Evolutionary conservation across 1,284 basidiomycete species (phyloP), one percentile per base, ranked within the genome.

Genomic region (Moesziomyces globuligerus): DNA sequence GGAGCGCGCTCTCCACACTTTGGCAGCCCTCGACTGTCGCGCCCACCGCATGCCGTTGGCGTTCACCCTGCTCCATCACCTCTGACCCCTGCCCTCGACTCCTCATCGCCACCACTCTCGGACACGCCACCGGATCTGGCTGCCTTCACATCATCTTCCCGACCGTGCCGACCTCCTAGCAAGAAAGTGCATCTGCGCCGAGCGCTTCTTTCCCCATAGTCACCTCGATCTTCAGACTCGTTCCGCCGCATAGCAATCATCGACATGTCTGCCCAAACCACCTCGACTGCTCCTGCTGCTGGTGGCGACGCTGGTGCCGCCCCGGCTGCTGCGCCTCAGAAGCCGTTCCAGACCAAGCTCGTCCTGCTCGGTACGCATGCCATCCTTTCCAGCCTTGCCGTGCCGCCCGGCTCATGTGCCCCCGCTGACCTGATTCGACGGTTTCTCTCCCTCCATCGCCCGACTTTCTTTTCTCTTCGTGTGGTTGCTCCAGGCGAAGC

Each of bases 401-500:
- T 17, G 6, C 7, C 11, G 10, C 17, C 32, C 32, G 15, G 17
- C 32, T 17, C 15, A 17, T 6, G 17, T 34, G 15, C 15, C 15
- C 15, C 15, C 10, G 32, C 32, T 34, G 39, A 40, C 20, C 13
- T 34, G 4, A 17, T 17, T 15, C 13, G 17, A 15, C 29, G 13
- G 17, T 34, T 29, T 34, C 32, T 34, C 15, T 13, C 32, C 4
- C 5, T 4, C n/a, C 32, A 17, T 13, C 15, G 15, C 17, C 6
- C 15, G 7, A 17, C 17, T 6, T 17, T 6, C 11, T 44, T 23
- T 3, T 11, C 38, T 39, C 18, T 8, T 3, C 23, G 10, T 18
- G 20, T 36, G 26, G 21, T 5, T 23, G n/a, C 17, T 21, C 15
- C 50, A 95, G 93, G 95, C 76, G 96, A 98, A 86, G 94, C 95